Conservation (phyloP, 257 asterid genomes). For the Avicennia marina region DNA sequence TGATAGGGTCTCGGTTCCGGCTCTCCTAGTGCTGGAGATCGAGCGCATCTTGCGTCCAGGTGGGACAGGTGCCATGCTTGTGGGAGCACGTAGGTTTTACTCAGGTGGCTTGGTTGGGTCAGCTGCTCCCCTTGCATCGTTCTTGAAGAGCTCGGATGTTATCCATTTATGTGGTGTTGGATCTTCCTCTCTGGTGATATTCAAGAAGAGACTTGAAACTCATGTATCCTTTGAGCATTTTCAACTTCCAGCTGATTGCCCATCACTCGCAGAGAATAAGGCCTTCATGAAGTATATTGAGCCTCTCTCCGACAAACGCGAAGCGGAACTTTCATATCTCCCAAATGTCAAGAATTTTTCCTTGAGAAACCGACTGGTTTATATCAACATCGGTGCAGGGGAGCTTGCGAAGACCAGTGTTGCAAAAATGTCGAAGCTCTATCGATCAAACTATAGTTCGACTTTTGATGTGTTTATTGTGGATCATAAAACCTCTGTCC, state of each 20-base stretch:
- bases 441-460: conserved; percentile 37
- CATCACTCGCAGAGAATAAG: conserved; percentile 48
- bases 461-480: conserved; percentile 54
- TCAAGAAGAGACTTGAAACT: conserved; percentile 49
- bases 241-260: conserved; percentile 61
- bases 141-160: conserved; percentile 62
- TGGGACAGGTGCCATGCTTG: conserved; percentile 72
- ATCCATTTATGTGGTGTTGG: conserved; percentile 54
- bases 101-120: conserved; percentile 46
- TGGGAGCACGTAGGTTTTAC: conserved; percentile 38
- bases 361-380: conserved; percentile 59
- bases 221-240: conserved; percentile 39
- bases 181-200: conserved; percentile 41
- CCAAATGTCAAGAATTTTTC: conserved; percentile 67
- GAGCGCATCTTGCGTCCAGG: conserved; percentile 87
- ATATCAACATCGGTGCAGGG: conserved; percentile 70
- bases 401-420: conserved; percentile 46
- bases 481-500: conserved; percentile 65
- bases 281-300: conserved; percentile 60
- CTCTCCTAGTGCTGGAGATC: conserved; percentile 68
- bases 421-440: conserved; percentile 36
- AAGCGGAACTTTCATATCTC: conserved; percentile 39
- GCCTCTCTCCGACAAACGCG: conserved; percentile 33
- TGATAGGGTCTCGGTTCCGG: conserved; percentile 63
- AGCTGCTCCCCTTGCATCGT: conserved; percentile 21